Base-by-base conservation (phyloP, 768 basidiomycete species). In the Melanogaster broomeanus region DNA sequence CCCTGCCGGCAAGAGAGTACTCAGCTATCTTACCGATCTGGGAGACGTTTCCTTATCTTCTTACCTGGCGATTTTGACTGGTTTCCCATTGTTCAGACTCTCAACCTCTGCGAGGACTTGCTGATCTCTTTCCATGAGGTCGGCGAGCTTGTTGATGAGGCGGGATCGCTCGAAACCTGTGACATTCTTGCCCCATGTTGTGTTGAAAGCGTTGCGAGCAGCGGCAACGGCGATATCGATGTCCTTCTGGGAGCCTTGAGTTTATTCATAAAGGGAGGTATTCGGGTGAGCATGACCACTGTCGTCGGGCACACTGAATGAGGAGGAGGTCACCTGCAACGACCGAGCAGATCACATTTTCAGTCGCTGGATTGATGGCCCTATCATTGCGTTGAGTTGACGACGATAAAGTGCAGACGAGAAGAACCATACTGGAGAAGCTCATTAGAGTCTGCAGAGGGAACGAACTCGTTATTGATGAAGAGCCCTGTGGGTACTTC, bases 41-140 rank as follows among this genome's bases (percentile, higher is more conserved):
- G 72, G 71, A 73, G 31, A 75, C 73, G 38, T 75, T 70, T 13
- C 25, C 21, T 11, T 27, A 22, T 34, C 31, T 27, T 34, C 31
- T 27, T 52, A 79, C 78, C 76, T 71, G 24, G 81, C 81, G 45
- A 81, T 69, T 58, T 75, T 82, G 57, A 90, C 75, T n/a, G 87
- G 91, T 74, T 97, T 96, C 39, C 94, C 95, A 63, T 93, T 94
- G 74, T 98, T 93, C 52, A 95, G 74, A 39, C 83, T 70, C 69
- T 96, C 93, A 41, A 96, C 75, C 63, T 90, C 90, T 15, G 88
- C 91, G 18, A 97, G 82, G 57, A 84, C 80, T 68, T 94, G 77
- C 22, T 83, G 76, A 66, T 96, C 87, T 56, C 87, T 77, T 68
- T 96, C 94, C 45, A 96, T 92, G 57, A 97, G 79, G 64, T 93